Evolutionary conservation across 1,284 basidiomycete genomes (phyloP), one percentile per base, ranked within the genome.

Genomic region (Pascua sp.): DNA sequence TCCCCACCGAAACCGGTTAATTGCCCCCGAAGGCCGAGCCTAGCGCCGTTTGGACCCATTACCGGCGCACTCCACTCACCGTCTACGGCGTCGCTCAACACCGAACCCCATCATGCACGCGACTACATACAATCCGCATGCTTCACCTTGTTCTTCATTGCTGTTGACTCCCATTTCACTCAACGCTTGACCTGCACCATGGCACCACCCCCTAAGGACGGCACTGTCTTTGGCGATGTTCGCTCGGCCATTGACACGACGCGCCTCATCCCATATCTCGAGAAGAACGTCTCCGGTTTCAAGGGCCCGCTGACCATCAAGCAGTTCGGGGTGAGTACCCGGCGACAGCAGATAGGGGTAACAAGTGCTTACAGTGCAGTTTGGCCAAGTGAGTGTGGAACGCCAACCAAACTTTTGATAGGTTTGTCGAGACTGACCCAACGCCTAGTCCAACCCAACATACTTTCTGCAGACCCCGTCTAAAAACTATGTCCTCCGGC

Each of bases 361-460:
- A 24, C 38, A 18, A 65, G 72, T 45, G 60, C 59, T 58, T 53
- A 37, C 44, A 17, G 41, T 42, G n/a, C 16, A 51, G 42, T 57
- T 55, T 37, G 16, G 32, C 11, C 37, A 32, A 32, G 24, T 32
- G 7, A 32, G 24, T 32, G 24, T 32, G 24, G 24, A 32, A 32
- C 37, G 13, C 11, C 16, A 24, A 48, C 36, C 16, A 10, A 11
- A 7, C 24, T 3, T 32, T 3, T 32, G 3, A 3, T 32, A 32
- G 24, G 24, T 32, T 32, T 32, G 24, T 32, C 24, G 24, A 16
- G 18, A 17, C 42, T 41, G 52, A 46, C 40, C 47, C 3, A 32
- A 16, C 11, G 36, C 55, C 47, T 59, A 91, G 89, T 94, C 90
- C 12, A 98, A 98, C 70, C 94, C 94, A 0, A 97, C 94, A 0